phyloP scores from a whole-genome alignment of 306 rosid species.

The Pachyrhizus erosus region DNA sequence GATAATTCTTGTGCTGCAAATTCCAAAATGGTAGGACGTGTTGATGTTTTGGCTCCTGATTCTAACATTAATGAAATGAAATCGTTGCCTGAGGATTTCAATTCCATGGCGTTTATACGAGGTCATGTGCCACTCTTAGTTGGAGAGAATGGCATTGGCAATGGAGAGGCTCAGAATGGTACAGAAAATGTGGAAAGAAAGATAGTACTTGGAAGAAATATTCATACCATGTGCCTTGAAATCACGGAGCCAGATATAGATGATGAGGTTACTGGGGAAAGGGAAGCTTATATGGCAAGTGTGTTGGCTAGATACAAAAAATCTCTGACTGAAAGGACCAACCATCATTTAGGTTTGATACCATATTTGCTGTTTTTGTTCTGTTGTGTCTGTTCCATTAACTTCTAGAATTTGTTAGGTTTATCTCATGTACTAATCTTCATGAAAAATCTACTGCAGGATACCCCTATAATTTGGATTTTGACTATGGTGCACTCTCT shows the following conservation, averaged over 20 bases:
- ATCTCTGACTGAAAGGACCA: slow-evolving; percentile 71
- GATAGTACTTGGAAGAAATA: slow-evolving; percentile 73
- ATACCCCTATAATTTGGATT: slow-evolving; percentile 20
- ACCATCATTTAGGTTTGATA: slow-evolving; percentile 69
- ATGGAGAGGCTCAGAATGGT: background rate
- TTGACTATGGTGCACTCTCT: slow-evolving; percentile 10
- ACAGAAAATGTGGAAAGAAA: slow-evolving; percentile 37
- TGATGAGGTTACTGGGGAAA: slow-evolving; percentile 82
- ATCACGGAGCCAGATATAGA: slow-evolving; percentile 77
- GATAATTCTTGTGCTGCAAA: slow-evolving; percentile 25
- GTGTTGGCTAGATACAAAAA: slow-evolving; percentile 73
- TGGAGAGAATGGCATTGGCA: slow-evolving; percentile 23
- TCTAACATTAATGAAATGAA: slow-evolving; percentile 4
- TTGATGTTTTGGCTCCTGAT: slow-evolving; percentile 16
- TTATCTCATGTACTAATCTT: background rate
- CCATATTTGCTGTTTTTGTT: background rate
- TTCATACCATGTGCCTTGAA: slow-evolving; percentile 68
- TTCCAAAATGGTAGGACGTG: slow-evolving; percentile 40
- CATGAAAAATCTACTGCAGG: background rate
- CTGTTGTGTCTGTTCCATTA: background rate
- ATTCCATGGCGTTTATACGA: background rate
- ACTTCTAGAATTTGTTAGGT: background rate
- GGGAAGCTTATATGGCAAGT: slow-evolving; percentile 85
- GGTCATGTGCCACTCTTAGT: slow-evolving; percentile 29
- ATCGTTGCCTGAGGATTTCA: slow-evolving; percentile 40